Evolutionary conservation across 441 rosid genomes (phyloP), one percentile per base, ranked within the genome.

Genomic region (Hypseocharis bilobata): DNA sequence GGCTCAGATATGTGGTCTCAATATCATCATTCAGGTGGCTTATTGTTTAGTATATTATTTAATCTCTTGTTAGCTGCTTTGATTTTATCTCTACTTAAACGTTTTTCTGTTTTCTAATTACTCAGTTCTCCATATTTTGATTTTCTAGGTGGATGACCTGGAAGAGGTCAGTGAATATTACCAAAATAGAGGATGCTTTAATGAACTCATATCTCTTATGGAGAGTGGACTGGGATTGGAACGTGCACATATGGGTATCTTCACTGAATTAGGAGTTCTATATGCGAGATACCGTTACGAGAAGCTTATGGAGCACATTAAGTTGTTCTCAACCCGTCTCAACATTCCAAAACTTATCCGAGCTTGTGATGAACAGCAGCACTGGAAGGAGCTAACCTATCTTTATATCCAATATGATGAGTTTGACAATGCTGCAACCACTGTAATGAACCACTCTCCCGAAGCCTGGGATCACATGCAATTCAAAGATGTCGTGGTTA

Each of bases 381-480:
- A 94, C 26, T 94, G 99, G 99, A 85, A 77, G 80, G 96, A 94
- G 74, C 94, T 94, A 62, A 88, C 96, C 40, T 89, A 91, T 73
- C 71, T 94, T 70, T 88, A 94, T 72, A 89, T 94, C 62, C 96
- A 85, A 45, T 94, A 94, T 55, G 96, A 85, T 65, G 99, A 94
- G 75, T 94, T 91, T 71, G 99, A 94, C 67, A 94, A 94, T 81
- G 98, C 99, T 66, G 99, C 99, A 47, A 89, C 98, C 38, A 94
- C 99, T 28, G 84, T 94, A 65, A 94, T 94, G 99, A 94, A 94
- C 71, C 99, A 94, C 80, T 94, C 99, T 49, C 99, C 99, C 0
- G 98, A 91, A 86, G 98, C 99, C 28, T 94, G 99, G 99, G 99
- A 94, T 67, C 98, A 91, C 86, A 94, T 94, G 99, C 99, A 94